Evolutionary conservation across 805 yeast genomes (phyloP).

Genomic region (Isabelozyma rhagii): DNA sequence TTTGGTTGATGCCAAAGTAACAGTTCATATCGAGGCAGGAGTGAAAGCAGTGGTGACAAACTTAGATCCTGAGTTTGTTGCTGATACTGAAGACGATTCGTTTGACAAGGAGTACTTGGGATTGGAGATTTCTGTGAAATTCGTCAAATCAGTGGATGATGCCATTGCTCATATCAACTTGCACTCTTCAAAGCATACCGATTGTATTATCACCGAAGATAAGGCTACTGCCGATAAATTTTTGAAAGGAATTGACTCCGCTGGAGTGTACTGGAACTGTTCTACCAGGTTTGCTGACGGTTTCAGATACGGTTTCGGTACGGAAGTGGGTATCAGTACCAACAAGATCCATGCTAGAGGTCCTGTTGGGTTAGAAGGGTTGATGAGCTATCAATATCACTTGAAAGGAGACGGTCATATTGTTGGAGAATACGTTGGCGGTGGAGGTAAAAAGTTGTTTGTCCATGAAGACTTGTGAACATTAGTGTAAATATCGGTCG

Average conservation of each 20-base stretch:
- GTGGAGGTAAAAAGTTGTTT: constrained; percentile 81
- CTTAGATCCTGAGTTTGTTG: constrained; percentile 24
- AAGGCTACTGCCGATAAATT: constrained; percentile 70
- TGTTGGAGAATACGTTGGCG: constrained; percentile 88
- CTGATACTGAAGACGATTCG: constrained; percentile 59
- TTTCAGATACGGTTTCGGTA: constrained; percentile 96
- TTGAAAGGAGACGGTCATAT: constrained; percentile 90
- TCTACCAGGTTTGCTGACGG: constrained; percentile 98
- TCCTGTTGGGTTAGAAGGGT: constrained; percentile 96
- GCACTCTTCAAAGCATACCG: constrained; percentile 97
- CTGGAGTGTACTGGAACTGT: constrained; percentile 98
- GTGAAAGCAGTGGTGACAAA: constrained; percentile 26
- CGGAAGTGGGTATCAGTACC: constrained; percentile 97
- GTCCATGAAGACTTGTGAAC: constrained; percentile 62
- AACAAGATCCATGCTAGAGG: constrained; percentile 98
- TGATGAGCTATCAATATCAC: constrained; percentile 93
- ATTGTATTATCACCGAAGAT: constrained; percentile 79
- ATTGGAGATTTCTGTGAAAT: constrained; percentile 72
- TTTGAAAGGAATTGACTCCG: constrained; percentile 83
- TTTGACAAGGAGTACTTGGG: constrained; percentile 84
- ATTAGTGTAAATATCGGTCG: no score
- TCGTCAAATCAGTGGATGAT: constrained; percentile 54
- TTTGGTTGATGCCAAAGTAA: constrained; percentile 64
- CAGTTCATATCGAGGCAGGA: constrained; percentile 63
- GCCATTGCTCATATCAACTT: constrained; percentile 86